phyloP scores from a whole-genome alignment of 2,329 filamentous ascomycete species.

The Colletotrichum liaoningense region DNA sequence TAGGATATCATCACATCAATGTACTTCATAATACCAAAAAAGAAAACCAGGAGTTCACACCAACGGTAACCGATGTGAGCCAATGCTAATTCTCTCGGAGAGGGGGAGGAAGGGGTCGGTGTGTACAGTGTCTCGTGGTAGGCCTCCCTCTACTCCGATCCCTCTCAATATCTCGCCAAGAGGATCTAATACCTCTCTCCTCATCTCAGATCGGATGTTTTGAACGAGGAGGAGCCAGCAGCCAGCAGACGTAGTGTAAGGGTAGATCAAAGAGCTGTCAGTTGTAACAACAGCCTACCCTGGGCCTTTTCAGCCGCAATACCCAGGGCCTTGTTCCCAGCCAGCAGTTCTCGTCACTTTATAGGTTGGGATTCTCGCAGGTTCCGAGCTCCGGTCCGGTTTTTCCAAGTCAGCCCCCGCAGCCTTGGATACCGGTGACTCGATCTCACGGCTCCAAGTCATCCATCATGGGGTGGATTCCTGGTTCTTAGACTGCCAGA shows the following conservation, averaged over 20 bases:
- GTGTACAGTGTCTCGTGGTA: background rate
- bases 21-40: conserved; percentile 13
- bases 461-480: no score
- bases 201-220: background rate
- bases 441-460: background rate
- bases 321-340: no score
- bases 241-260: no score
- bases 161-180: background rate
- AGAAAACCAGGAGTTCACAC: background rate
- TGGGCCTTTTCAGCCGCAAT: background rate
- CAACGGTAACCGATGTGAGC: background rate
- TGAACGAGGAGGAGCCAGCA: conserved; percentile 13
- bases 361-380: background rate
- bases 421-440: conserved; percentile 6
- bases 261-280: no score
- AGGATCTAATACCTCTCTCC: background rate
- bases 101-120: no score
- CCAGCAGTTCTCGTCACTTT: background rate
- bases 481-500: no score
- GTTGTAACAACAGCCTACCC: no score
- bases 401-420: conserved; percentile 1
- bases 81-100: background rate
- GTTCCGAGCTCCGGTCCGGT: background rate
- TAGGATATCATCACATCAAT: conserved; percentile 13
- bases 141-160: background rate